Percentiles rank a stretch among this genome's conserved stretches.
Evolutionary conservation across 1,284 basidiomycete species (phyloP).

Genomic region (Kwoniella shivajii): DNA sequence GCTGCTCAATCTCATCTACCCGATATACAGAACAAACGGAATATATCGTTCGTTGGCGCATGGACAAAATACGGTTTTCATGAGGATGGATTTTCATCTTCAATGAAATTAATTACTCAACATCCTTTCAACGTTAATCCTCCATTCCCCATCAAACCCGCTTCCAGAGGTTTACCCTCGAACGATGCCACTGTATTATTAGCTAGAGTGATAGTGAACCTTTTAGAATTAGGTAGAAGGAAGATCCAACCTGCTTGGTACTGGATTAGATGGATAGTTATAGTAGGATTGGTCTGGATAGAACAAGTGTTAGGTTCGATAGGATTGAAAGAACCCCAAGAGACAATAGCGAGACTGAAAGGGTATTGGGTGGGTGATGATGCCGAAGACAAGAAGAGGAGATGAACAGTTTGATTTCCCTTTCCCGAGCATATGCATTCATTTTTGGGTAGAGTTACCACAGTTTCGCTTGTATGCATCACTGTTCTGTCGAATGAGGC

Average conservation of each 20-base stretch:
- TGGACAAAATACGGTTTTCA: slow-evolving; percentile 78
- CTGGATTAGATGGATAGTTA: slow-evolving; percentile 25
- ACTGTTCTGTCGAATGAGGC: no score
- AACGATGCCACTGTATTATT: neutral
- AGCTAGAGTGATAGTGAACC: slow-evolving; percentile 18
- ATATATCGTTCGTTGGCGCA: slow-evolving; percentile 74
- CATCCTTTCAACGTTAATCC: slow-evolving; percentile 45
- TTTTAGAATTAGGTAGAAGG: slow-evolving; percentile 20
- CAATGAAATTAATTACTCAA: slow-evolving; percentile 45
- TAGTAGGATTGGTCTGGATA: slow-evolving; percentile 25
- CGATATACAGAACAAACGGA: slow-evolving; percentile 65
- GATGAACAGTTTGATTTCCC: no score
- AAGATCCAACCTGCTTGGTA: slow-evolving; percentile 21
- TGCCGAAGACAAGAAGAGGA: slow-evolving; percentile 1
- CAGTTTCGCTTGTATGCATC: no score
- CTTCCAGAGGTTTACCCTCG: slow-evolving; percentile 32
- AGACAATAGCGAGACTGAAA: slow-evolving; percentile 22
- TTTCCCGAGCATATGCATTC: no score
- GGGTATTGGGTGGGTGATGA: slow-evolving; percentile 19
- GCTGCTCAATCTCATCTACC: slow-evolving; percentile 23
- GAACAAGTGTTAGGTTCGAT: slow-evolving; percentile 19
- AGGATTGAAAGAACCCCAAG: slow-evolving; percentile 12
- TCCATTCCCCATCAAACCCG: slow-evolving; percentile 51
- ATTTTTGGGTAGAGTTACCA: no score
- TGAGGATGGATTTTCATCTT: slow-evolving; percentile 74